A percentile compares a stretch with the other conserved stretches of the same genome.
Evolutionary conservation across 805 yeast species (phyloP).

Genomic region (Pichia kluyveri): DNA sequence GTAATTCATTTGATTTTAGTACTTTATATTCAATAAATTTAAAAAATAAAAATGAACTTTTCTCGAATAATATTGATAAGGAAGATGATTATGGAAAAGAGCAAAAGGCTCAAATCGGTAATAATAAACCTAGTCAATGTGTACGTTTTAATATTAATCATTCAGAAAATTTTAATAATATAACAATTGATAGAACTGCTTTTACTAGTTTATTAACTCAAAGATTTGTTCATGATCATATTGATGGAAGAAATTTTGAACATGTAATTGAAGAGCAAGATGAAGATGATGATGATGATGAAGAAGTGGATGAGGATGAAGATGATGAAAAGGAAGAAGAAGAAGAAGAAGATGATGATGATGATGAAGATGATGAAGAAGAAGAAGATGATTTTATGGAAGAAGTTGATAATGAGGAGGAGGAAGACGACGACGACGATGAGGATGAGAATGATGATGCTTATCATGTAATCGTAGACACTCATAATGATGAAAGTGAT

Average conservation of each 20-base stretch:
- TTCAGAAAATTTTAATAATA: no score
- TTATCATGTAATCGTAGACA: background rate
- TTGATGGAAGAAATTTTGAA: background rate
- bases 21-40: background rate
- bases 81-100: no score
- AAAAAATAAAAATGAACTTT: background rate
- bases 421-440: background rate
- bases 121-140: no score
- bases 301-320: background rate
- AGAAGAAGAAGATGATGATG: background rate
- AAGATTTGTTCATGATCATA: background rate
- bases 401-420: slow-evolving; percentile 3
- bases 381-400: no score
- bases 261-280: background rate
- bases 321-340: background rate
- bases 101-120: no score
- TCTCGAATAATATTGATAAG: no score
- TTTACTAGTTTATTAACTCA: no score
- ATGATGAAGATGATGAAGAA: background rate
- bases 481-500: background rate
- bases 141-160: no score
- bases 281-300: background rate
- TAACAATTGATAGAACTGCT: no score
- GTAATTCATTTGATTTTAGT: no score
- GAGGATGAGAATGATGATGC: slow-evolving; percentile 1